These are phyloP conservation scores for Filosporella fistucella DNA, from an alignment of 495 filamentous ascomycete genomes.

Conservation along the genomic window DNA sequence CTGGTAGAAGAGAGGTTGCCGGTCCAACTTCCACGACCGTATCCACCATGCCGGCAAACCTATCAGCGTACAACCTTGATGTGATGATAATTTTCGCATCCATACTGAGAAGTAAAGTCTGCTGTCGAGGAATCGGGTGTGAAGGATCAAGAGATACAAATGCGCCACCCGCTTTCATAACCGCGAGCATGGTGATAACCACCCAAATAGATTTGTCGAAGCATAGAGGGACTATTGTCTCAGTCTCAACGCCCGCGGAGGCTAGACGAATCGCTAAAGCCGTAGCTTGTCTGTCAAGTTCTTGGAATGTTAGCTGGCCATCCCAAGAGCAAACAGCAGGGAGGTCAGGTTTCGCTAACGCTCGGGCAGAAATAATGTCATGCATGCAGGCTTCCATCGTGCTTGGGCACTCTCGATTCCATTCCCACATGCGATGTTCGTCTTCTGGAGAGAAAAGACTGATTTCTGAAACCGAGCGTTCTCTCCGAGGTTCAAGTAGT, in stretches of 20 bases:
- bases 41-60: too few relatives aligned
- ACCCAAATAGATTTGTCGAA: constrained; percentile 39
- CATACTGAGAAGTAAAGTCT: too few relatives aligned
- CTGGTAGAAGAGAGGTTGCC: too few relatives aligned
- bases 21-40: too few relatives aligned
- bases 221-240: constrained; percentile 13
- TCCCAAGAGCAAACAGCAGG: constrained; percentile 27
- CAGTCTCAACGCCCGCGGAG: not conserved
- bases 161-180: constrained; percentile 42
- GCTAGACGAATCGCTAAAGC: not conserved
- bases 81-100: too few relatives aligned
- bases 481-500: not conserved
- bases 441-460: not conserved
- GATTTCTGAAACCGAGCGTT: not conserved
- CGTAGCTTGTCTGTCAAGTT: constrained; percentile 7
- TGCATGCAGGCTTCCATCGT: not conserved
- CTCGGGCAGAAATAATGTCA: constrained; percentile 2
- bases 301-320: constrained; percentile 28
- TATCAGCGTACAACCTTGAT: too few relatives aligned
- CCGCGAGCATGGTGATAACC: constrained; percentile 32
- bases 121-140: not conserved
- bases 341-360: not conserved
- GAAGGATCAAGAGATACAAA: constrained; percentile 40
- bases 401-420: too few relatives aligned
- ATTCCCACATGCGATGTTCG: too few relatives aligned